Evolutionary conservation across 2,329 filamentous ascomycete genomes (phyloP), one percentile per base, ranked within the genome.

Genomic region (Diaporthe sp.): DNA sequence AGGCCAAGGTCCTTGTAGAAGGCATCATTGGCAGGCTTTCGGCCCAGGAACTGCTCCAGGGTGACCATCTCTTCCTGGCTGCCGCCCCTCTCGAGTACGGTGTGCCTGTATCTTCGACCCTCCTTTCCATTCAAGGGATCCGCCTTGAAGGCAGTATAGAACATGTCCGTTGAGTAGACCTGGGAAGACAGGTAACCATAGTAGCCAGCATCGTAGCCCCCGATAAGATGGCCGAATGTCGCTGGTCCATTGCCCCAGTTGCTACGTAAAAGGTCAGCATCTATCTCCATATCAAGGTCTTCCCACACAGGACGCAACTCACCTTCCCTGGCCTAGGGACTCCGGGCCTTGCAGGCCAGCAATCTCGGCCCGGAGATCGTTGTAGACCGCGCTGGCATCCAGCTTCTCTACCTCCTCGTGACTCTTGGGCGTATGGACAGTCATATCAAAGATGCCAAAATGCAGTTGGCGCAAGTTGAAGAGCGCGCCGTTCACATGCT

Each of bases 151-250:
- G 94, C 92, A 0, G 89, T 89, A 84, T 94, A 92, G 87, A 96
- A 97, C 94, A 97, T 96, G 83, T 97, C 94, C 35, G 93, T 90
- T 30, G 92, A 94, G 84, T 96, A 97, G 25, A 97, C 95, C 82
- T 95, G 90, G 1, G 92, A 95, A 77, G 90, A 93, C 45, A 93
- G 85, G 81, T 93, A 93, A 79, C 91, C 91, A 82, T 97, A 97
- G 85, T 96, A 96, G 57, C 94, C 94, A 40, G 94, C 94, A 82
- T 96, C 94, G 80, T 97, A 97, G 2, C 94, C 94, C 71, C 94
- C 94, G 75, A 96, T 94, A 77, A 96, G 87, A 83, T 97, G 94
- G 22, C 94, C 94, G 80, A 97, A 96, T 0, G 92, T 95, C 8
- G 94, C 93, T 80, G 96, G 91, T 17, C 94, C 93, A 78, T 95